Base-by-base conservation (phyloP, 2,329 filamentous ascomycete genomes). In the Xylariaceae sp. region DNA sequence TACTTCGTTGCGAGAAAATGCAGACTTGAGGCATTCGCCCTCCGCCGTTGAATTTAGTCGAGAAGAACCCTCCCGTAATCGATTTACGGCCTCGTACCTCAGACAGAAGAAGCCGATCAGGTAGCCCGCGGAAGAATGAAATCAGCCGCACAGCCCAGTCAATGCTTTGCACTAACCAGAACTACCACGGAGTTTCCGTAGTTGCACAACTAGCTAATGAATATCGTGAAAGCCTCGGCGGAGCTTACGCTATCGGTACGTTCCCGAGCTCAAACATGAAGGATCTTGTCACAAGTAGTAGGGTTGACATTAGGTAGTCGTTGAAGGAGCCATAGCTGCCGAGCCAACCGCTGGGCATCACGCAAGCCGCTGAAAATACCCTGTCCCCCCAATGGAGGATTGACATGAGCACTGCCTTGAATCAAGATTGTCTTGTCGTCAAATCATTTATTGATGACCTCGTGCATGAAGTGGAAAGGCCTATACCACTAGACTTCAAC, bases 351-450 rank as follows among this genome's bases (percentile, higher is more conserved):
- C 7, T 68, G 63, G 8, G 71, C 70, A 44, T 74, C 72, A 2
- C 70, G 60, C 21, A 73, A 58, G 11, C 70, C 71, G 15, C 64
- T 66, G 11, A 69, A 68, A 27, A 73, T 72, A 2, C 71, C 72
- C 53, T 74, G 72, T 1, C 70, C 71, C 3, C 68, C 71, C 52
- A 74, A 80, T 2, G 78, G 78, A 4, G 78, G 79, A 52, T 81
- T 80, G 4, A 81, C 79, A 61, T 81, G 78, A 2, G 78, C 78
- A 5, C 78, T 71, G 56, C 81, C 78, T 13, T 79, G 78, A 35
- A 73, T 75, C 0, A 81, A 64, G 21, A 79, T 68, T 0, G 73
- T 73, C 4, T 73, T 66, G 7, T 67, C 68, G 10, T 70, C 58
- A 16, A 71, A 70, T 79, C 79, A 81, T 29, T 66, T 70, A 52